Conservation (phyloP, 257 asterid species). For the Echites panduratus region DNA sequence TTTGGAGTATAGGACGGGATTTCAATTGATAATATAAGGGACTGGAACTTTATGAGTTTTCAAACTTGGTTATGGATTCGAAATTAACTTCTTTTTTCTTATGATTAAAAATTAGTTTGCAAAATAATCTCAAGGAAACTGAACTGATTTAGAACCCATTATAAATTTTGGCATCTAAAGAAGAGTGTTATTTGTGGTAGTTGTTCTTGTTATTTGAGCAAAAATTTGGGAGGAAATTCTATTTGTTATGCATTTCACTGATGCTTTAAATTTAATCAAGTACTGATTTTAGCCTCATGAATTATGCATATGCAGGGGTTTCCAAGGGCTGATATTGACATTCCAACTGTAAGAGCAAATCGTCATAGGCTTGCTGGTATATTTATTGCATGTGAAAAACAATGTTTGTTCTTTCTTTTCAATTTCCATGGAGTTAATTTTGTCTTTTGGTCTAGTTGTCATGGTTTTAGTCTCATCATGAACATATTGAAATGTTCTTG, state of each 20-base stretch:
- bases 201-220: too few species aligned
- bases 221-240: not conserved
- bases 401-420: not conserved
- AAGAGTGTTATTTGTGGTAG: too few species aligned
- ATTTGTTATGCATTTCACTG: not conserved
- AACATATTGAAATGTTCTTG: not conserved
- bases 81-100: too few species aligned
- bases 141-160: too few species aligned
- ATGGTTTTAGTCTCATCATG: not conserved
- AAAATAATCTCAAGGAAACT: too few species aligned
- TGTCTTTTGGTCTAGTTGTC: not conserved
- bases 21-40: too few species aligned
- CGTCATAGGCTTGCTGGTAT: slow-evolving; percentile 78
- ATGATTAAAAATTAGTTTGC: not conserved
- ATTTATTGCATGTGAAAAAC: not conserved
- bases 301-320: slow-evolving; percentile 61
- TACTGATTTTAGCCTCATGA: not conserved
- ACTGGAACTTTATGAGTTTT: not conserved
- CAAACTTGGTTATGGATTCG: not conserved
- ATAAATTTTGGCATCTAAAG: too few species aligned
- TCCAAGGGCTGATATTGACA: slow-evolving; percentile 84
- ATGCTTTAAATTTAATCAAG: not conserved
- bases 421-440: not conserved
- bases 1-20: not conserved
- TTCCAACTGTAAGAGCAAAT: slow-evolving; percentile 61